A percentile compares a stretch with the other conserved stretches of the same genome.
These are phyloP conservation scores for Trichosporon faecale DNA, from an alignment of 1,284 basidiomycete genomes.

Conservation along the genomic window DNA sequence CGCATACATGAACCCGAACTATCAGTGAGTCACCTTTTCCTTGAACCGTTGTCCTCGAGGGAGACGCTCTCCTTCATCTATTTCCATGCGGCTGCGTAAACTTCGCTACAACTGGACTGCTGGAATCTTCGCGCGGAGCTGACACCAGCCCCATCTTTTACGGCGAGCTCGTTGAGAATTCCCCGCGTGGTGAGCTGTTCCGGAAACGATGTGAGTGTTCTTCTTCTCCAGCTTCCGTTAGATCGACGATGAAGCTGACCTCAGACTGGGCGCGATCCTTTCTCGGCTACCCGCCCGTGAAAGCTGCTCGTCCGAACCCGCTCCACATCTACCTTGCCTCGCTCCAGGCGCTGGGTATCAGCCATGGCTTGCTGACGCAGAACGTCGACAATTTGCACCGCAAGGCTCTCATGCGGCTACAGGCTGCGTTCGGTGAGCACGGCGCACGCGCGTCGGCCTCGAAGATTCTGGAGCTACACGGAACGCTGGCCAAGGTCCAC, in stretches of 20 bases:
- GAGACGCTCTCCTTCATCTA: neutral
- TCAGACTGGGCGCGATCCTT: slow-evolving; percentile 69
- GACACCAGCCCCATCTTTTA: slow-evolving; percentile 57
- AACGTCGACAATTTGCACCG: slow-evolving; percentile 86
- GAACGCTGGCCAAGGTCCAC: slow-evolving; percentile 75
- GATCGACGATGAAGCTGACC: slow-evolving; percentile 11
- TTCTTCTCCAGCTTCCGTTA: no score
- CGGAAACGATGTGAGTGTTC: slow-evolving; percentile 51
- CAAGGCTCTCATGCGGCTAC: slow-evolving; percentile 60
- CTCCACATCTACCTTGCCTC: slow-evolving; percentile 82
- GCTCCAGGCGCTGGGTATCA: slow-evolving; percentile 65
- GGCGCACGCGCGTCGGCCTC: neutral
- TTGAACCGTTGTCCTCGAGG: neutral
- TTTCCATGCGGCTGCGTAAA: no score
- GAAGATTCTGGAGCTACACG: slow-evolving; percentile 77
- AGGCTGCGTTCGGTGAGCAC: neutral
- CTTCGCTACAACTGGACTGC: no score
- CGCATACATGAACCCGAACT: slow-evolving; percentile 84
- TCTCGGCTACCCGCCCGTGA: slow-evolving; percentile 68
- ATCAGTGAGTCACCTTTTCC: slow-evolving; percentile 61
- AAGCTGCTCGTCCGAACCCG: slow-evolving; percentile 74
- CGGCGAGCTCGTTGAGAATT: slow-evolving; percentile 73
- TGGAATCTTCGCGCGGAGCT: neutral
- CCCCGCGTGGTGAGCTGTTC: slow-evolving; percentile 65
- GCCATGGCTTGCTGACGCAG: slow-evolving; percentile 75